These are phyloP conservation scores for Aspergillus wentii DNA, from an alignment of 495 filamentous ascomycete species.

Conservation along the genomic window DNA sequence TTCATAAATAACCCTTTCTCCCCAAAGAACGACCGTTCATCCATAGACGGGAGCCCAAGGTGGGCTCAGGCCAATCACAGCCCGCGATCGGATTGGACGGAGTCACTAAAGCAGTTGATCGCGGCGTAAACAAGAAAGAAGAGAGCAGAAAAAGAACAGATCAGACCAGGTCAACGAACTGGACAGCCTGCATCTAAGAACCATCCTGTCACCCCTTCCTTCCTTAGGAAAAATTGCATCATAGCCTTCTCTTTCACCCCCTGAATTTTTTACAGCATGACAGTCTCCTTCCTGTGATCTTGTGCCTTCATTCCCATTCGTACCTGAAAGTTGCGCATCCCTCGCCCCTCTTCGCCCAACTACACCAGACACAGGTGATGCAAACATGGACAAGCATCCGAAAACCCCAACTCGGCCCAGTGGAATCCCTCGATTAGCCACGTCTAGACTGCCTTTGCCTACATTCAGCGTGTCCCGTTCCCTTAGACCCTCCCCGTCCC, in stretches of 20 bases:
- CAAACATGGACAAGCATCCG: conserved; percentile 31
- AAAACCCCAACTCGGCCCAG: conserved; percentile 25
- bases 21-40: no score
- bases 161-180: no score
- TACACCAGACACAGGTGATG: conserved; percentile 1
- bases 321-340: neutral
- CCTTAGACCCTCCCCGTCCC: conserved; percentile 39
- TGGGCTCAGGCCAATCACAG: no score
- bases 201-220: neutral
- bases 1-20: no score
- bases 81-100: no score
- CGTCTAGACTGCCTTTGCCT: conserved; percentile 38
- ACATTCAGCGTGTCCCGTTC: conserved; percentile 29
- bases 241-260: neutral
- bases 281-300: conserved; percentile 1
- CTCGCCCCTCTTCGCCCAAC: neutral
- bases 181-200: no score
- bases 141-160: no score
- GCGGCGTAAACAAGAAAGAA: no score
- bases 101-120: no score
- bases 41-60: no score
- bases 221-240: neutral
- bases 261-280: conserved; percentile 11
- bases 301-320: neutral
- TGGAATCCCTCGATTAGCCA: conserved; percentile 34